Evolutionary conservation across 768 basidiomycete genomes (phyloP).

Genomic region (Trametes maxima): DNA sequence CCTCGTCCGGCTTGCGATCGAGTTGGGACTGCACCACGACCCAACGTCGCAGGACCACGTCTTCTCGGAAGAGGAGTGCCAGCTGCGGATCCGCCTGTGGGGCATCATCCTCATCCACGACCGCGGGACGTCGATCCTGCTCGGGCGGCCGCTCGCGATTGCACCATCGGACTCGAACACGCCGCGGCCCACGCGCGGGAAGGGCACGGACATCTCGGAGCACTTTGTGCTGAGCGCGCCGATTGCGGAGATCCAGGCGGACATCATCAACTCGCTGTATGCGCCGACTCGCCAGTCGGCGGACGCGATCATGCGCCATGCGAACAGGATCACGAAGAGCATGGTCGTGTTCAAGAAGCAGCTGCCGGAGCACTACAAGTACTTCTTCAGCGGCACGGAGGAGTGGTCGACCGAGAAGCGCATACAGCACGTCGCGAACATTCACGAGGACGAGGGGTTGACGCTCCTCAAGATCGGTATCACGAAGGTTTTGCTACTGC

Average conservation of each 20-base stretch:
- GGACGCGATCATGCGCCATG: constrained; percentile 74
- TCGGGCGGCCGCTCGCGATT: constrained; percentile 84
- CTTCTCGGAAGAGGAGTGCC: constrained; percentile 78
- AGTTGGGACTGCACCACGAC: constrained; percentile 86
- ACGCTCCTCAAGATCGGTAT: constrained; percentile 85
- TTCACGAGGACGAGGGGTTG: constrained; percentile 80
- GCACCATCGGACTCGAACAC: constrained; percentile 84
- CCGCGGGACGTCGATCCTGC: constrained; percentile 84
- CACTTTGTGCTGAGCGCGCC: constrained; percentile 79
- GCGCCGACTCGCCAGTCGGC: constrained; percentile 70
- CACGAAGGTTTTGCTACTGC: constrained; percentile 71
- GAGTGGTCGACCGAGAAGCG: constrained; percentile 71
- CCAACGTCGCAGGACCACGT: constrained; percentile 61
- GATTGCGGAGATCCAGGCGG: constrained; percentile 83
- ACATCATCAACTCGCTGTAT: constrained; percentile 86
- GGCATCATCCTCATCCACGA: constrained; percentile 85
- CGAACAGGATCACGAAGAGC: constrained; percentile 77
- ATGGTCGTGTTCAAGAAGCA: constrained; percentile 70
- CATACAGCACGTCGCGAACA: constrained; percentile 66
- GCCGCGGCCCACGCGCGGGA: constrained; percentile 60
- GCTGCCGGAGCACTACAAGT: constrained; percentile 71
- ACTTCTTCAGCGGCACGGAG: constrained; percentile 78
- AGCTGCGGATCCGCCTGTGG: constrained; percentile 82
- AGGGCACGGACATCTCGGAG: constrained; percentile 65
- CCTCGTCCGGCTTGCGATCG: constrained; percentile 78